Evolutionary conservation across 306 rosid species (phyloP), one percentile per base, ranked within the genome.

Genomic region (Prunus davidiana): DNA sequence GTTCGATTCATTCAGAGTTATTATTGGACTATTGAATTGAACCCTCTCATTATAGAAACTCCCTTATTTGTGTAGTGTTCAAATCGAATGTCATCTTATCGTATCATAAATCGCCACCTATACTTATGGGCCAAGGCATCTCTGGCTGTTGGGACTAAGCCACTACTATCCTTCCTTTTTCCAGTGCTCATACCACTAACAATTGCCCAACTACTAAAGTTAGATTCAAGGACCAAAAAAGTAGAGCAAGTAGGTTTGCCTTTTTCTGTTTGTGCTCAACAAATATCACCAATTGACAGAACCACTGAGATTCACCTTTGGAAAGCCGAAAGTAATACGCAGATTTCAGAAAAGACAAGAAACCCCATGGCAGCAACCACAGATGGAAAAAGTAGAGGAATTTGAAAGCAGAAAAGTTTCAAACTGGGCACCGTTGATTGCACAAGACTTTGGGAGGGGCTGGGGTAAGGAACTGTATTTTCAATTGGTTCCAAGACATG

Each of bases 201-300:
- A 18, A 38, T 56, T 50, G 63, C 81, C 74, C 52, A 25, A 70
- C 54, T 4, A 14, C 28, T 10, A 32, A 28, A 73, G 78, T 12
- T 56, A 58, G 64, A 68, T 71, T 58, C 41, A 64, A 77, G 76
- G 51, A 56, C 54, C n/a, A 61, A 45, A 69, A 16, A 38, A 71
- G 80, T 24, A 45, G 64, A 56, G 78, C 55, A 52, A 55, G 76
- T 38, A 46, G 54, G 70, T 71, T 77, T 64, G 73, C 82, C 79
- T 76, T 81, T 82, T 78, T 19, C 22, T 50, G 56, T 68, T 47
- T 82, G 84, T 70, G 88, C 88, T 77, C 77, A 43, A 27, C 81
- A 84, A 47, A 67, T 71, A 81, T 52, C 68, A 72, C 77, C 73
- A 69, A 64, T 49, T 67, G 50, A 79, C 15, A 41, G 56, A 76